Evolutionary conservation across 371 early-diverging fungal species (phyloP), one percentile per base, ranked within the genome.

Genomic region (Syncephalastrum racemosum): DNA sequence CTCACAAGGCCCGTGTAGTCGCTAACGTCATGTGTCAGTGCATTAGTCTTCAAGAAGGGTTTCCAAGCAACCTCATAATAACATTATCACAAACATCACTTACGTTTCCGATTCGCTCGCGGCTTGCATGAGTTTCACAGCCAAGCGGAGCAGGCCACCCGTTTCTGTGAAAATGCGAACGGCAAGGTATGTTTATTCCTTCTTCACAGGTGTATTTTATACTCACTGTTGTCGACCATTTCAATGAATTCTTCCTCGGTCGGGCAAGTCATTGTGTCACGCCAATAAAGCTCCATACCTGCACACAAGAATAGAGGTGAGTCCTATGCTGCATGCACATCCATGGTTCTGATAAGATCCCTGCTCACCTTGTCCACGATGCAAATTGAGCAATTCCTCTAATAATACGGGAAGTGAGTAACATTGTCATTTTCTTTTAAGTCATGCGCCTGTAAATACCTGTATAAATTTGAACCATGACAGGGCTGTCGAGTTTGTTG

Each of bases 181-280:
- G 13, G 41, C 47, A 25, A 13, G 8, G 47, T 23, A 31, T 1
- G 42, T 55, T 25, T 46, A 18, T 7, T 27, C 7, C 6, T 3
- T 27, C 6, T 7, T 7, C 7, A 27, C 7, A 7, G 27, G 0
- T 10, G 71, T 70, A 92, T 69, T 92, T 85, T 41, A 22, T 22
- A 73, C 80, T 77, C 81, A 91, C 92, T 98, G 76, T 97, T 93
- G 48, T 83, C 74, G 16, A 97, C 91, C 95, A 98, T 98, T 22
- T 90, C 82, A 58, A 96, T 64, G 59, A 93, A 98, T 58, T 95
- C 91, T 18, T 86, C 81, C 66, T 96, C 94, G 4, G 87, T 88
- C 0, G 95, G 95, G 71, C 93, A 93, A 0, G 80, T 87, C 46
- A 86, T 63, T 6, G 84, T 87, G 53, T 98, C 99, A 16, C 99